Evolutionary conservation across 2,329 filamentous ascomycete genomes (phyloP), one percentile per base, ranked within the genome.

Genomic region (Rugonectria rugulosa): DNA sequence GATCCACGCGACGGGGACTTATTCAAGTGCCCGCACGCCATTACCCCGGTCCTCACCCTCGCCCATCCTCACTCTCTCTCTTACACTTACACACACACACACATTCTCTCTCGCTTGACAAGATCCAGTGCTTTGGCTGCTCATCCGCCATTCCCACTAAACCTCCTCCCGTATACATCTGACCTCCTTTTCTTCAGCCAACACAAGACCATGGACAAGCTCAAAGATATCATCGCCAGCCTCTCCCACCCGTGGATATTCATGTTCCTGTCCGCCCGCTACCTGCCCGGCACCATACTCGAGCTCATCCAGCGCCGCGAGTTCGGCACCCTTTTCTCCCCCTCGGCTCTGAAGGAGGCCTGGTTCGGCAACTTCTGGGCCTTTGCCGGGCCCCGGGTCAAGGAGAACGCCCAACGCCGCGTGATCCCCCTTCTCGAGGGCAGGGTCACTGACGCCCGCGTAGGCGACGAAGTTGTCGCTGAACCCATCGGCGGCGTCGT

Each of bases 341-440:
- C 72, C 1, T 67, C 71, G 2, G 67, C 66, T 19, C 73, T 86
- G 49, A 75, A 72, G 34, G 71, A 76, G 3, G 76, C 72, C 59
- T 88, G 86, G 82, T 90, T 89, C 71, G 79, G 78, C 47, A 72
- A 73, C 34, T 88, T 89, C 72, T 90, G 87, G 87, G 71, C 72
- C 27, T 75, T 67, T 49, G 77, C 78, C 38, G 85, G 85, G 0
- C 84, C 86, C 0, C 57, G 70, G 4, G 75, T 84, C 4, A 79
- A 81, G 53, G 58, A 71, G n/a, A 65, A 59, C 34, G 77, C 73
- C 15, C 75, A 73, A 29, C 64, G 64, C 0, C 70, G 71, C 23
- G 81, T 88, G 3, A 67, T 81, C 9, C 82, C 86, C 0, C 73
- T 88, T 2, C 76, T 88, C 2, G 75, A 82, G 53, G 83, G 83